Base-by-base conservation (phyloP, 768 basidiomycete genomes). In the Auriculariales sp. region DNA sequence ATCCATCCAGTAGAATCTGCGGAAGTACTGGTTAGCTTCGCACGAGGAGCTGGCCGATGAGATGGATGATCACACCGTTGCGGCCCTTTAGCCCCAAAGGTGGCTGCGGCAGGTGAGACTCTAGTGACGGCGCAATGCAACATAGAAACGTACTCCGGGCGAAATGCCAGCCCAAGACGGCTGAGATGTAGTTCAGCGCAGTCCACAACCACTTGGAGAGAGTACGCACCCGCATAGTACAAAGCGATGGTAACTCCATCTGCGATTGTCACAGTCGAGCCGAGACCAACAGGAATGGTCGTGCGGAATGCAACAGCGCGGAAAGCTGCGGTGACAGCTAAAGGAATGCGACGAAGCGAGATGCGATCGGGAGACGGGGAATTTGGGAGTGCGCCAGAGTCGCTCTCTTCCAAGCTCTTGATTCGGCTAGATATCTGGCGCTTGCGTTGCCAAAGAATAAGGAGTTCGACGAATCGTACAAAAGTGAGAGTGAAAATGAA, bases 221-320 rank as follows among this genome's bases (percentile, higher is more conserved):
- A 9, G 15, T 6, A 36, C 35, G n/a, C 10, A 36, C 35, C 35
- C 4, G 63, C 61, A 15, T 75, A 60, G 54, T 80, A 80, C 2
- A 56, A 61, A 28, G 66, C 50, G 34, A 72, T 70, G 55, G 78
- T 73, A 27, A 66, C 48, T 3, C 76, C 49, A 47, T 79, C 77
- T 1, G 66, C 62, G 14, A 74, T 48, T 46, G 69, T 63, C 34
- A 66, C 58, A 52, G 66, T 51, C 36, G 62, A 50, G n/a, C 53
- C 56, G 3, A 65, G 59, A 12, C 73, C 74, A 19, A 75, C 62
- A 14, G 71, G 65, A 30, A 78, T 52, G 3, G 67, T 69, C 57
- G 64, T 66, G 12, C 77, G 71, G 56, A 77, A 78, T 5, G 69
- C 68, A 17, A 71, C 50, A 19, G 76, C 70, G 19, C 70, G 68